Evolutionary conservation across 1,284 basidiomycete genomes (phyloP).

Genomic region (Apiotrichum laibachii): DNA sequence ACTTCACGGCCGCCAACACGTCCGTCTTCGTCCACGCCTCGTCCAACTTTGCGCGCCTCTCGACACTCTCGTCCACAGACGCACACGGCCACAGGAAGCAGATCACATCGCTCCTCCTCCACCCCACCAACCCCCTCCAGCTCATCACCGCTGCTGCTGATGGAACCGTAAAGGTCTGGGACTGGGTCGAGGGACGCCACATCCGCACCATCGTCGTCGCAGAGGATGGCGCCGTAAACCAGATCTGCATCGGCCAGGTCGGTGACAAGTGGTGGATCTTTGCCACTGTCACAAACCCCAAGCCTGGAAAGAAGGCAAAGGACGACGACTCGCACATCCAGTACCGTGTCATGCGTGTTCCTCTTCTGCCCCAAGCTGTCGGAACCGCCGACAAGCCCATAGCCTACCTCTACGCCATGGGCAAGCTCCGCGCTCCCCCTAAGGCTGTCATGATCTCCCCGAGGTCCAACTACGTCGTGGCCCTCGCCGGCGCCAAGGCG

Average conservation of each 20-base stretch:
- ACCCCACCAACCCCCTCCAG: slow-evolving; percentile 84
- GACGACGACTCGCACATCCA: slow-evolving; percentile 20
- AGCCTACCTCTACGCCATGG: slow-evolving; percentile 21
- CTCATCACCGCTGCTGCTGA: slow-evolving; percentile 81
- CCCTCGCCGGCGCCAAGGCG: slow-evolving; percentile 73
- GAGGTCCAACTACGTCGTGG: slow-evolving; percentile 70
- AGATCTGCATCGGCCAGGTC: slow-evolving; percentile 37
- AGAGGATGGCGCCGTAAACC: slow-evolving; percentile 63
- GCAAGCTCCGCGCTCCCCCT: slow-evolving; percentile 35
- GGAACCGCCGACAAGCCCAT: slow-evolving; percentile 15
- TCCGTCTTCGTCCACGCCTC: slow-evolving; percentile 79
- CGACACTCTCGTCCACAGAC: slow-evolving; percentile 63
- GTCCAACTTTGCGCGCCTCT: slow-evolving; percentile 64
- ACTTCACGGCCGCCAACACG: slow-evolving; percentile 74
- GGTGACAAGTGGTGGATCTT: slow-evolving; percentile 41
- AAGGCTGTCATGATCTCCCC: slow-evolving; percentile 64
- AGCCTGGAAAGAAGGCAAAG: slow-evolving; percentile 19
- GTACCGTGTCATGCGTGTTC: slow-evolving; percentile 30
- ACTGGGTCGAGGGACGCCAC: slow-evolving; percentile 81
- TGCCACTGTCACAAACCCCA: slow-evolving; percentile 28
- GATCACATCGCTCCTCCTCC: slow-evolving; percentile 74
- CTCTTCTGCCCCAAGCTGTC: slow-evolving; percentile 10
- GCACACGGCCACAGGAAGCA: slow-evolving; percentile 55
- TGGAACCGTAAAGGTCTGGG: slow-evolving; percentile 85
- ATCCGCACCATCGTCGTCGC: slow-evolving; percentile 66